Conservation (phyloP, 352 stramenopile species). For the Pythium pyrilobum region DNA sequence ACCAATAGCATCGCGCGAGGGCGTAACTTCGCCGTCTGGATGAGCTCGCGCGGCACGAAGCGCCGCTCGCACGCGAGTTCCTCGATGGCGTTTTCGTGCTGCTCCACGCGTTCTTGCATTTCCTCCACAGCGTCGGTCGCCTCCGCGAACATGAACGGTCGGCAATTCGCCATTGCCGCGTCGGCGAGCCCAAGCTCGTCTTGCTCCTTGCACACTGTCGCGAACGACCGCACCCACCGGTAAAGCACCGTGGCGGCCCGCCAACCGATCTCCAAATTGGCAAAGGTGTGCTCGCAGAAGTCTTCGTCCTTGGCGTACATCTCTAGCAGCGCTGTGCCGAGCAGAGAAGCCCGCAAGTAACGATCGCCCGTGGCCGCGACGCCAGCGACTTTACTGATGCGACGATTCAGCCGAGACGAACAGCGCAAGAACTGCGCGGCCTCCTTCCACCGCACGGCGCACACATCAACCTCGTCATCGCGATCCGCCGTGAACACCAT, state of each 20-base stretch:
- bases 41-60: conserved; percentile 53
- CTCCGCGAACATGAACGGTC: conserved; percentile 31
- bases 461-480: conserved; percentile 46
- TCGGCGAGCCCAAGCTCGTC: conserved; percentile 23
- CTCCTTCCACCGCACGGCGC: conserved; percentile 59
- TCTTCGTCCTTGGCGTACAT: conserved; percentile 38
- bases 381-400: conserved; percentile 41
- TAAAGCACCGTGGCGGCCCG: conserved; percentile 50
- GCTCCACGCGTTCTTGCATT: conserved; percentile 31
- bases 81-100: conserved; percentile 22
- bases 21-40: conserved; percentile 30
- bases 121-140: conserved; percentile 34
- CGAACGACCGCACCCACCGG: conserved; percentile 46
- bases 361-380: conserved; percentile 30
- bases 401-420: conserved; percentile 34
- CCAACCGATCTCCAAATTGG: conserved; percentile 33
- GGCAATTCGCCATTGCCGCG: not conserved
- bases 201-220: conserved; percentile 38
- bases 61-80: conserved; percentile 37
- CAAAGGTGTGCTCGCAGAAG: conserved; percentile 51
- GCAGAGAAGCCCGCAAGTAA: conserved; percentile 29
- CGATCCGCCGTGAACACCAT: conserved; percentile 59
- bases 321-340: conserved; percentile 38
- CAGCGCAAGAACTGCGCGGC: conserved; percentile 48
- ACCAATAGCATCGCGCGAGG: conserved; percentile 62